phyloP scores from a whole-genome alignment of 805 yeast species.

The Pichia phayaonensis region DNA sequence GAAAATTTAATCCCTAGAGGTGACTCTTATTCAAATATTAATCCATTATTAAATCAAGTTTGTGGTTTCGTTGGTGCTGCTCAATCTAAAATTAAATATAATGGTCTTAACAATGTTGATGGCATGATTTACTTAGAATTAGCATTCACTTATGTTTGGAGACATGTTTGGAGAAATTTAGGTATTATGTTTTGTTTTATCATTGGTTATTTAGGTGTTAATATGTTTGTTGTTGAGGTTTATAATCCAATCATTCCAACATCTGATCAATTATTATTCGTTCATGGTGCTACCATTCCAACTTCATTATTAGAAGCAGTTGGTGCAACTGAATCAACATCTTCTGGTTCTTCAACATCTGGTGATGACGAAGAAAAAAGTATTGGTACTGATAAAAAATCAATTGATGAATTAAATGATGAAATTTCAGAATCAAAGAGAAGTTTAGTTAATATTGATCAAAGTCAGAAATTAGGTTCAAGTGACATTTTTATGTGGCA shows the following conservation, averaged over 20 bases:
- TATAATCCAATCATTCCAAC: slow-evolving; percentile 24
- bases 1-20: slow-evolving; percentile 44
- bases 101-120: slow-evolving; percentile 31
- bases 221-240: slow-evolving; percentile 25
- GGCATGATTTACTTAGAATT: slow-evolving; percentile 43
- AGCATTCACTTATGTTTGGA: slow-evolving; percentile 43
- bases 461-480: slow-evolving; percentile 25
- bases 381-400: slow-evolving; percentile 1
- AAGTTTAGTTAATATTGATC: not conserved
- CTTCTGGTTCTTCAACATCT: slow-evolving; percentile 20
- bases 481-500: slow-evolving; percentile 56
- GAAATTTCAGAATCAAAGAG: slow-evolving; percentile 19
- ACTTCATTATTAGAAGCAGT: slow-evolving; percentile 19
- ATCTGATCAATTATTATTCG: slow-evolving; percentile 28
- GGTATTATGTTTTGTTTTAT: slow-evolving; percentile 43
- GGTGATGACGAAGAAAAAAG: slow-evolving; percentile 14
- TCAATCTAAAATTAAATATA: slow-evolving; percentile 15
- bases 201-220: slow-evolving; percentile 31
- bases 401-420: slow-evolving; percentile 22
- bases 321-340: slow-evolving; percentile 15
- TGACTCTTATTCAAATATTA: slow-evolving; percentile 39
- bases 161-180: slow-evolving; percentile 74
- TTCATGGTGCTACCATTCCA: slow-evolving; percentile 23
- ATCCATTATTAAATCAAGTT: slow-evolving; percentile 31
- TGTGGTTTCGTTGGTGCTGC: slow-evolving; percentile 49